Percentiles rank a stretch among this genome's conserved stretches.
phyloP scores from a whole-genome alignment of 305 asterid genomes.

The Solanum hybrid region DNA sequence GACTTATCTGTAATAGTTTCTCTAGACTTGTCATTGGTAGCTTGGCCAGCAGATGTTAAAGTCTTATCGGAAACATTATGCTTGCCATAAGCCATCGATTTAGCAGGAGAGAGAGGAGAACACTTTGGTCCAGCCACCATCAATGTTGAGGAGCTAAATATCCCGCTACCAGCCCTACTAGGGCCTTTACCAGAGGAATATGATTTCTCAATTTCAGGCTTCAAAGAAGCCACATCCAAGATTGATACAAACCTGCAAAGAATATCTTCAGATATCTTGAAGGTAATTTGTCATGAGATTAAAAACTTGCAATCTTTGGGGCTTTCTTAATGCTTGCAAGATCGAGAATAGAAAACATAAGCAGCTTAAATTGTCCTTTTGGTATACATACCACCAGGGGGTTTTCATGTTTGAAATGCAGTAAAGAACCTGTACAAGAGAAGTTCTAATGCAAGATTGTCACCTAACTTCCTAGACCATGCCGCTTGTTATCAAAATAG shows the following conservation, averaged over 20 bases:
- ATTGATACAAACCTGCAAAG: constrained; percentile 64
- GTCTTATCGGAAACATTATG: constrained; percentile 18
- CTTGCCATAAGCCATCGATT: constrained; percentile 25
- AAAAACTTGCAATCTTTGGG: neutral
- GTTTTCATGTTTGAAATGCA: neutral
- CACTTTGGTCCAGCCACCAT: constrained; percentile 70
- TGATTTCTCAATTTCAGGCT: constrained; percentile 62
- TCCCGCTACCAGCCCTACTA: constrained; percentile 31
- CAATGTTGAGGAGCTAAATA: constrained; percentile 74
- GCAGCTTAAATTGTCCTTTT: neutral
- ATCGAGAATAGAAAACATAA: neutral
- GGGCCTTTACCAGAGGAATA: constrained; percentile 26
- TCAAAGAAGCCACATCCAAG: constrained; percentile 74
- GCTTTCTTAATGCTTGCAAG: neutral
- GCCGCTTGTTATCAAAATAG: neutral
- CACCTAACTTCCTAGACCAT: neutral
- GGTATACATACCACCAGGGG: neutral
- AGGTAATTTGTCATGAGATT: neutral
- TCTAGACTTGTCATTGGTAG: constrained; percentile 24
- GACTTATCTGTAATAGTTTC: constrained; percentile 16
- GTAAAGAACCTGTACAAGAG: neutral
- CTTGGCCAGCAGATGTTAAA: constrained; percentile 14
- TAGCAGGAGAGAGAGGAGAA: constrained; percentile 26
- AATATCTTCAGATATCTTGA: neutral
- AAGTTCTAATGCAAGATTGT: neutral